Percentiles rank a stretch among this genome's conserved stretches.
Conservation (phyloP, 1,139 yeast genomes). For the Blastobotrys buckinghamii region DNA sequence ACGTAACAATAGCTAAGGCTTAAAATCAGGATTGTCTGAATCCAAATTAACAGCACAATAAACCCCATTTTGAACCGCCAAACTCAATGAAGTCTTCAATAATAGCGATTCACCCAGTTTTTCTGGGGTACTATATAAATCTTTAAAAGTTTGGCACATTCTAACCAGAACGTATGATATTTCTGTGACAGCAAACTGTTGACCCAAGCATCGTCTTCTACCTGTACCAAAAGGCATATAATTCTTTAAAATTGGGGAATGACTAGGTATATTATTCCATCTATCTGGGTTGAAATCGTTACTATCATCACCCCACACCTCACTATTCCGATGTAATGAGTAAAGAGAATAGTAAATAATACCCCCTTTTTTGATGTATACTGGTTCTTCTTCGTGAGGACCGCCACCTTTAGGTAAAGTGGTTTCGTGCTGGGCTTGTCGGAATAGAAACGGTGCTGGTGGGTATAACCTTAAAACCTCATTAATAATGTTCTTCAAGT, state of each 20-base stretch:
- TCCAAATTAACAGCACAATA: slow-evolving; percentile 3
- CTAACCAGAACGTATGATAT: slow-evolving; percentile 38
- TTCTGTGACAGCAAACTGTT: slow-evolving; percentile 54
- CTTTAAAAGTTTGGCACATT: slow-evolving; percentile 35
- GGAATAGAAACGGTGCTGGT: slow-evolving; percentile 48
- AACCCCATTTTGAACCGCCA: slow-evolving; percentile 4
- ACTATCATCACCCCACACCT: slow-evolving; percentile 44
- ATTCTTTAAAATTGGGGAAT: slow-evolving; percentile 46
- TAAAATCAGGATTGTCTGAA: too few relatives aligned
- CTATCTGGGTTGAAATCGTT: slow-evolving; percentile 45
- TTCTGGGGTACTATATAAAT: slow-evolving; percentile 13
- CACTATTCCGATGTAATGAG: slow-evolving; percentile 42
- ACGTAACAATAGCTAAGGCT: too few relatives aligned
- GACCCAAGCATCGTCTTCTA: slow-evolving; percentile 55
- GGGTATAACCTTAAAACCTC: slow-evolving; percentile 50
- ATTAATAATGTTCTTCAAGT: slow-evolving; percentile 43
- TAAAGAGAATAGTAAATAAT: slow-evolving; percentile 40
- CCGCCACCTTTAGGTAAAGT: slow-evolving; percentile 32
- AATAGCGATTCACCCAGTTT: not conserved
- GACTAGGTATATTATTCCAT: slow-evolving; percentile 31
- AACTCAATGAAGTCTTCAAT: not conserved
- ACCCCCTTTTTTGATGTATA: slow-evolving; percentile 44
- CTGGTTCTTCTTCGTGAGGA: slow-evolving; percentile 37
- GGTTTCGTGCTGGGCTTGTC: slow-evolving; percentile 39
- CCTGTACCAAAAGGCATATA: slow-evolving; percentile 46